Conservation (phyloP, 2,329 filamentous ascomycete species). For the Alternaria novae-zelandiae region DNA sequence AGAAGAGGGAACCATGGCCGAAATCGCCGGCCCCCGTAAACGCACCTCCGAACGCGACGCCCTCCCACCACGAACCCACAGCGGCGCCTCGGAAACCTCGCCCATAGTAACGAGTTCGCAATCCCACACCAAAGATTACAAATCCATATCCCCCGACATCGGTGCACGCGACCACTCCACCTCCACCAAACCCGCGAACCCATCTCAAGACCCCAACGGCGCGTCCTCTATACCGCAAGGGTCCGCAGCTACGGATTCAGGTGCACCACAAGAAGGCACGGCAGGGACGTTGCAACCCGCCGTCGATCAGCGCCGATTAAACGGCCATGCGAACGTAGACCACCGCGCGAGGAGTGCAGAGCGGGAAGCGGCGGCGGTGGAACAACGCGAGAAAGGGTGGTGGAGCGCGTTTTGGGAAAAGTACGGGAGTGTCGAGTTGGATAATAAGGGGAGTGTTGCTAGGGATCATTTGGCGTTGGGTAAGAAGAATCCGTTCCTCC, state of each 20-base stretch:
- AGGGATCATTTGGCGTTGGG: constrained; percentile 81
- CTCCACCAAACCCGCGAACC: neutral
- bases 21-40: constrained; percentile 16
- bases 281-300: neutral
- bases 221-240: neutral
- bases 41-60: constrained; percentile 11
- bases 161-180: neutral
- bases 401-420: constrained; percentile 63
- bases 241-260: neutral
- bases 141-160: constrained; percentile 27
- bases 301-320: neutral
- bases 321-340: neutral
- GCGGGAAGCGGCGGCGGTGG: constrained; percentile 27
- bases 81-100: constrained; percentile 36
- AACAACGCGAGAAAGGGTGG: constrained; percentile 52
- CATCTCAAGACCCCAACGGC: neutral
- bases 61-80: neutral
- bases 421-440: constrained; percentile 74
- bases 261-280: constrained; percentile 1
- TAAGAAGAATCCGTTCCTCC: constrained; percentile 44
- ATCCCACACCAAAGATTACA: constrained; percentile 20
- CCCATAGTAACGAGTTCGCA: constrained; percentile 29
- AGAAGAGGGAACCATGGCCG: neutral
- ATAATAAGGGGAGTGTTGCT: constrained; percentile 85
- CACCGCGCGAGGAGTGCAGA: constrained; percentile 21